Percentiles rank a stretch among this genome's conserved stretches.
Evolutionary conservation across 352 stramenopile species (phyloP).

Genomic region (Globisporangium middletonii): DNA sequence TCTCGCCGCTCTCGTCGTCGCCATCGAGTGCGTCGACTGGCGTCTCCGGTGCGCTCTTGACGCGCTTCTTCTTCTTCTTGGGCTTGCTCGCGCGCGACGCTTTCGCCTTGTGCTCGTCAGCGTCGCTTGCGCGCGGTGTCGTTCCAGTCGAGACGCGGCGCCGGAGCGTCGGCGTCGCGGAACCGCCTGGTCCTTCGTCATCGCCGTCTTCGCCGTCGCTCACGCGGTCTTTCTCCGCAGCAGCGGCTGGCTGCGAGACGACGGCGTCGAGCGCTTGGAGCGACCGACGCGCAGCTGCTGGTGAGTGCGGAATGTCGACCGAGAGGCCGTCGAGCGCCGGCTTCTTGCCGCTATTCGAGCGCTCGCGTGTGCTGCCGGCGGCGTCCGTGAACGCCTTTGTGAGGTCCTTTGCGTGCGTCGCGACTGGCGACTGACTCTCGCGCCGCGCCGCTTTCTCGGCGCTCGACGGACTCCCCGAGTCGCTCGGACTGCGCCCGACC

Average conservation of each 20-base stretch:
- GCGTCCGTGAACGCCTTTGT: constrained; percentile 2
- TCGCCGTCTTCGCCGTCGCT: constrained; percentile 47
- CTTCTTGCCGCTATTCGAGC: constrained; percentile 10
- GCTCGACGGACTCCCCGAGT: constrained; percentile 6
- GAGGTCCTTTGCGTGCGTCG: constrained; percentile 2
- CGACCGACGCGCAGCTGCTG: not conserved
- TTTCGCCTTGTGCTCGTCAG: constrained; percentile 3
- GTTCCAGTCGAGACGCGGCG: constrained; percentile 10
- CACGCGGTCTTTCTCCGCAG: constrained; percentile 13
- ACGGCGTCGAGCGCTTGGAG: not conserved
- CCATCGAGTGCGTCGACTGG: constrained; percentile 11
- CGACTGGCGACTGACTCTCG: not conserved
- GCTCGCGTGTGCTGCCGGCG: not conserved
- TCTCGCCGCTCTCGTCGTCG: constrained; percentile 19
- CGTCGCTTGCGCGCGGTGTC: constrained; percentile 2
- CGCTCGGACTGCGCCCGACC: constrained; percentile 3
- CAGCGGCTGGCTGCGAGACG: not conserved
- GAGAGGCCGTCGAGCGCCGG: constrained; percentile 6
- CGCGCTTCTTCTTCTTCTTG: constrained; percentile 44
- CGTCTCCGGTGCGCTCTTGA: constrained; percentile 6
- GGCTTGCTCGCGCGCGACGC: constrained; percentile 28
- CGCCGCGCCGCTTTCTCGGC: constrained; percentile 11
- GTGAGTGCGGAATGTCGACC: constrained; percentile 26
- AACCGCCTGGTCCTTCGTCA: constrained; percentile 26
- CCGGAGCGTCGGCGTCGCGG: constrained; percentile 19